phyloP scores from a whole-genome alignment of 306 rosid genomes.

The Quercus variabilis region DNA sequence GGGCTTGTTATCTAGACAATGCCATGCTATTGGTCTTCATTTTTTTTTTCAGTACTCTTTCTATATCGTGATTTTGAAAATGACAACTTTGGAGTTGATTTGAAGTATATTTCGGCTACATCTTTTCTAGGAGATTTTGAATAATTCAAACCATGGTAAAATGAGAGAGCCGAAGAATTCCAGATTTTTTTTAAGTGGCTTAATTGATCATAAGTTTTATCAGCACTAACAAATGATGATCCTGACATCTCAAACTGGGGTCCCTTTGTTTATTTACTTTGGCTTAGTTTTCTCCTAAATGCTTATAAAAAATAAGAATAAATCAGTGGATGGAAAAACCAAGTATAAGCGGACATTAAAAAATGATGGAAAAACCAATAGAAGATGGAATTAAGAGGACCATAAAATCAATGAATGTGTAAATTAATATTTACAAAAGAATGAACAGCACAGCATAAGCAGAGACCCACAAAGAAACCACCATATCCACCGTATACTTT shows the following conservation, averaged over 20 bases:
- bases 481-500: not conserved
- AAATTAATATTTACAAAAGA: constrained; percentile 1
- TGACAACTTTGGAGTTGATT: not conserved
- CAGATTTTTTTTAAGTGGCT: too few species aligned
- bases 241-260: too few species aligned
- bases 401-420: not conserved
- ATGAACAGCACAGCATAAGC: not conserved
- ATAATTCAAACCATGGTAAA: not conserved
- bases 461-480: not conserved
- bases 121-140: not conserved
- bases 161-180: not conserved
- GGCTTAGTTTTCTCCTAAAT: too few species aligned
- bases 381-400: not conserved
- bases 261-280: too few species aligned
- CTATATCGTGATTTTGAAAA: not conserved
- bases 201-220: not conserved
- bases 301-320: not conserved
- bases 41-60: too few species aligned
- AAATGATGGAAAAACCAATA: not conserved
- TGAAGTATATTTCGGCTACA: not conserved
- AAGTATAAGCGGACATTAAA: not conserved
- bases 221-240: not conserved
- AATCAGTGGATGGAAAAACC: not conserved
- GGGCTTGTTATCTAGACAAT: too few species aligned
- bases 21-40: too few species aligned